Evolutionary conservation across 176 grass and related monocot genomes (phyloP), one percentile per base, ranked within the genome.

Genomic region (Cocos nucifera): DNA sequence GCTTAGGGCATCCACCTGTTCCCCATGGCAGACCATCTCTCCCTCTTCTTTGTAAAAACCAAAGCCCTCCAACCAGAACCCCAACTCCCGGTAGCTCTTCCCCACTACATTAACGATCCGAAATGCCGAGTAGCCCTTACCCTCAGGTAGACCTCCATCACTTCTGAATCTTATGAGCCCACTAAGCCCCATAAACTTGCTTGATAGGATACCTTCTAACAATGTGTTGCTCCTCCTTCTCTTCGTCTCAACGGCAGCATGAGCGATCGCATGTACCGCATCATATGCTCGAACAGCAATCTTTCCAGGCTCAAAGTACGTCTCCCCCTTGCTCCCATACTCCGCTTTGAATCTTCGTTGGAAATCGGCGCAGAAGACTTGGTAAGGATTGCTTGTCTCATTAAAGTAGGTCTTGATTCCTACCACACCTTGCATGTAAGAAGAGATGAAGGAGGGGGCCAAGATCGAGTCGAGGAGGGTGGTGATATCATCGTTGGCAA

Each of bases 271-370:
- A 25, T 55, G 62, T 1, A 80, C 29, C 12, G 51, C 64, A 58
- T 80, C 78, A 51, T 74, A 80, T 62, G 78, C 64, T 56, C 57
- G 56, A 58, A 69, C 49, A 4, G 78, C 78, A 53, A 19, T 52
- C 15, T 20, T 57, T 26, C 69, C 62, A 6, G 77, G 77, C 14
- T 66, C 21, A 21, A 21, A 21, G 21, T 21, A 21, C 0, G 21
- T 21, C 21, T 21, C 50, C 28, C 35, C 2, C 9, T 44, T 12
- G 35, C 21, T 19, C 4, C 21, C 21, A 19, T 21, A 56, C 3
- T 56, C 54, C 10, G n/a, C 7, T 56, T 56, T 56, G 54, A 56
- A 56, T 19, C 19, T 56, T 21, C 21, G n/a, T 4, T 22, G 54
- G 21, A 56, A 56, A 14, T 56, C 54, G 7, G 9, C 7, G 2